Percentiles rank a stretch among this genome's conserved stretches.
Evolutionary conservation across 2,329 filamentous ascomycete genomes (phyloP).

Genomic region (Calonectria pseudoreteaudii): DNA sequence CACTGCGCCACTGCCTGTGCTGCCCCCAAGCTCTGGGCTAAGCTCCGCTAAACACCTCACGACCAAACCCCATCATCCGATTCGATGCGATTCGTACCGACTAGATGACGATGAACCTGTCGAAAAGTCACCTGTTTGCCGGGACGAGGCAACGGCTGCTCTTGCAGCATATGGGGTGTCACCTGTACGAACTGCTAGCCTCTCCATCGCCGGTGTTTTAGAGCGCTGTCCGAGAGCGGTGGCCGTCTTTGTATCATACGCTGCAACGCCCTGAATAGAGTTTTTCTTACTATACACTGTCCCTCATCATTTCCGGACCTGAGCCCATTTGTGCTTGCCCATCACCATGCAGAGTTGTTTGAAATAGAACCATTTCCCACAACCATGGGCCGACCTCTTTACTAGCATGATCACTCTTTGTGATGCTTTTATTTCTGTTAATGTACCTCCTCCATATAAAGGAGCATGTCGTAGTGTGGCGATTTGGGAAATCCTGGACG

Average conservation of each 20-base stretch:
- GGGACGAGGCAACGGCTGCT: constrained; percentile 36
- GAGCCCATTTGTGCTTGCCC: neutral
- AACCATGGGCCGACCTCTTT: neutral
- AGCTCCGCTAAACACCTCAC: constrained; percentile 81
- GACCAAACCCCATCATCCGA: constrained; percentile 28
- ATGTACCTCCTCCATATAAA: no score
- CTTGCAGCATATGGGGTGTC: constrained; percentile 25
- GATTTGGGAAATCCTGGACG: neutral
- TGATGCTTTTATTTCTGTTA: neutral
- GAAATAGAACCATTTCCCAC: neutral
- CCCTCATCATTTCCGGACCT: neutral
- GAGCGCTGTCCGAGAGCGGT: constrained; percentile 31
- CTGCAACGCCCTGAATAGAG: constrained; percentile 48
- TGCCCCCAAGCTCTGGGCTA: constrained; percentile 93
- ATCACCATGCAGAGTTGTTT: neutral
- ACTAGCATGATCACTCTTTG: neutral
- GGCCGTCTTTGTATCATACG: constrained; percentile 47
- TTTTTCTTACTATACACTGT: constrained; percentile 34
- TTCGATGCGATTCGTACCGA: constrained; percentile 34
- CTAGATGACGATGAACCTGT: constrained; percentile 38
- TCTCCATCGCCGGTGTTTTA: constrained; percentile 34
- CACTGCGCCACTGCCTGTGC: constrained; percentile 95
- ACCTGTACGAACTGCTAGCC: constrained; percentile 42
- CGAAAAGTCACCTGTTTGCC: constrained; percentile 39
- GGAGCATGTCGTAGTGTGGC: neutral